These are phyloP conservation scores for Hippophae tibetana DNA, from an alignment of 306 rosid genomes.

Conservation along the genomic window DNA sequence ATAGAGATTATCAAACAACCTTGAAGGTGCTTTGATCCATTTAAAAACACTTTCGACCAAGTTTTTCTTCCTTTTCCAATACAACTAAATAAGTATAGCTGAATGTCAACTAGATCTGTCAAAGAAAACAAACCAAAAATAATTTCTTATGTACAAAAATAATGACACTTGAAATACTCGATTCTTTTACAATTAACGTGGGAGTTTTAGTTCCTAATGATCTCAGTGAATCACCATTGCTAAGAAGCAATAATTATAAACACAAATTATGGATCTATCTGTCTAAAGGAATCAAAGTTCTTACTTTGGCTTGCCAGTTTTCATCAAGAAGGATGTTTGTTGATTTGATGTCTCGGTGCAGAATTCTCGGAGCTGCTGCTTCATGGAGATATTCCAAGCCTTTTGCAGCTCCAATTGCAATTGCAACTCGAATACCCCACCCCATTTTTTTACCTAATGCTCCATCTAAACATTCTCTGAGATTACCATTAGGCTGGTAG, in stretches of 20 bases:
- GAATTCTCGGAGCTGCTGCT: constrained; percentile 95
- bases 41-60: too few relatives aligned
- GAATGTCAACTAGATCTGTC: constrained; percentile 6
- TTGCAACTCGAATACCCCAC: constrained; percentile 73
- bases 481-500: constrained; percentile 73
- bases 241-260: too few relatives aligned
- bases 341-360: constrained; percentile 92
- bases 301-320: constrained; percentile 77
- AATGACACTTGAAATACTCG: too few relatives aligned
- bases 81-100: too few relatives aligned
- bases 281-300: constrained; percentile 11
- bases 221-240: too few relatives aligned
- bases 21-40: too few relatives aligned
- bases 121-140: not conserved
- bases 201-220: too few relatives aligned
- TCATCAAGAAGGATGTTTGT: constrained; percentile 91
- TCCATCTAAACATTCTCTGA: constrained; percentile 79
- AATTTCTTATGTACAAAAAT: too few relatives aligned
- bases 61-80: too few relatives aligned
- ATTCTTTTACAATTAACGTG: too few relatives aligned
- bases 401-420: constrained; percentile 95
- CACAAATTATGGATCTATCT: too few relatives aligned
- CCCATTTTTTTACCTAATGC: constrained; percentile 41
- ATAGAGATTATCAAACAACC: too few relatives aligned
- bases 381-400: constrained; percentile 98